A percentile compares a stretch with the other conserved stretches of the same genome.
Evolutionary conservation across 495 filamentous ascomycete genomes (phyloP).

Genomic region (Penicillium malachiteum): DNA sequence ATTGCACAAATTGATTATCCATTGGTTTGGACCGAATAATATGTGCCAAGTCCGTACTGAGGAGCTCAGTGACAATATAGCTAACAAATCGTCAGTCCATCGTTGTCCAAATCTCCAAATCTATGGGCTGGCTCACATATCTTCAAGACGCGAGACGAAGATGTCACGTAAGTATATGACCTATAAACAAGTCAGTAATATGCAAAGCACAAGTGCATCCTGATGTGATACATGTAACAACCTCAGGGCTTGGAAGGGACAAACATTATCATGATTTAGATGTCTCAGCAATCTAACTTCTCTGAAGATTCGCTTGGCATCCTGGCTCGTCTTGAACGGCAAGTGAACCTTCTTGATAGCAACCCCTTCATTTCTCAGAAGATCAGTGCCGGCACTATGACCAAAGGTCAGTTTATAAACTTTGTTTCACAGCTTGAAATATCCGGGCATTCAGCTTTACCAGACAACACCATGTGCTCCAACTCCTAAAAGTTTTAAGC

Average conservation of each 20-base stretch:
- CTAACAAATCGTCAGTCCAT: neutral
- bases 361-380: neutral
- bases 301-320: conserved; percentile 1
- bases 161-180: neutral
- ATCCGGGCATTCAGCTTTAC: neutral
- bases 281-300: conserved; percentile 1
- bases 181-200: neutral
- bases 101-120: neutral
- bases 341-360: conserved; percentile 1
- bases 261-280: conserved; percentile 6
- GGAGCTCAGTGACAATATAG: conserved; percentile 1
- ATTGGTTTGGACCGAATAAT: neutral
- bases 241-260: neutral
- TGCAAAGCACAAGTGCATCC: neutral
- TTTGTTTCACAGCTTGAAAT: neutral
- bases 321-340: neutral
- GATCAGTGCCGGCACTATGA: neutral
- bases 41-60: neutral
- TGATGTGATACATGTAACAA: neutral
- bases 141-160: conserved; percentile 3
- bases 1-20: conserved; percentile 2
- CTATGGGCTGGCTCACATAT: neutral
- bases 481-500: neutral
- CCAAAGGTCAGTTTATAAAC: neutral
- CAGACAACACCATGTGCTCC: neutral